Evolutionary conservation across 2,329 filamentous ascomycete species (phyloP), one percentile per base, ranked within the genome.

Genomic region (Aspergillus clavatus): DNA sequence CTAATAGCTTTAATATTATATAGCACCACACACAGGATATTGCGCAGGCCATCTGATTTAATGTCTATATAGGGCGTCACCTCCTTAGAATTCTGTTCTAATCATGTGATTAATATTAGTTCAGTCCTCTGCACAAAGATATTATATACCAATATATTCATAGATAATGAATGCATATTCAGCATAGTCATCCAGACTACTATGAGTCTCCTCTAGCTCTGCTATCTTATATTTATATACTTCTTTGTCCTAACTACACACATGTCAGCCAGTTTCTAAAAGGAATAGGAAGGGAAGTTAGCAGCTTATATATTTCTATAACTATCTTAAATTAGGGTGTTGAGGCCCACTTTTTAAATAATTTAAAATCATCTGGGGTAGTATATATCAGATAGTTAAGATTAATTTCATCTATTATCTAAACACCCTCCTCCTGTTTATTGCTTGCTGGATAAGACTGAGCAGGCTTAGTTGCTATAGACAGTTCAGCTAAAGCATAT

Each of bases 41-140:
- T 60, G 48, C 58, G 56, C 38, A 68, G 49, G 19, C 42, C 45
- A 48, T 58, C 48, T 16, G 61, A 67, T 48, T 66, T 67, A 19
- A 69, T 57, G 46, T 66, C 48, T 33, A 56, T 50, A 21, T 45
- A 54, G 50, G 48, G 42, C 22, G 46, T 63, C 23, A 51, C 42
- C 38, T 61, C 41, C 42, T 53, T 42, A 33, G 49, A 56, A 23
- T 48, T 54, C 23, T 47, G 48, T 22, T 62, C 60, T 61, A 42
- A 46, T 47, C 5, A 43, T 43, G 45, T 24, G n/a, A 46, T 54
- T 44, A 55, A 36, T 45, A 54, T 26, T 23, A 14, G 12, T 45
- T 51, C 40, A 14, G 40, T n/a, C n/a, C 41, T 45, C 23, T 27
- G 26, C 12, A 37, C 14, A 54, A 50, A 40, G 47, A 26, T 26